phyloP scores from a whole-genome alignment of 495 filamentous ascomycete species.

The Lasiosphaeria ovina region DNA sequence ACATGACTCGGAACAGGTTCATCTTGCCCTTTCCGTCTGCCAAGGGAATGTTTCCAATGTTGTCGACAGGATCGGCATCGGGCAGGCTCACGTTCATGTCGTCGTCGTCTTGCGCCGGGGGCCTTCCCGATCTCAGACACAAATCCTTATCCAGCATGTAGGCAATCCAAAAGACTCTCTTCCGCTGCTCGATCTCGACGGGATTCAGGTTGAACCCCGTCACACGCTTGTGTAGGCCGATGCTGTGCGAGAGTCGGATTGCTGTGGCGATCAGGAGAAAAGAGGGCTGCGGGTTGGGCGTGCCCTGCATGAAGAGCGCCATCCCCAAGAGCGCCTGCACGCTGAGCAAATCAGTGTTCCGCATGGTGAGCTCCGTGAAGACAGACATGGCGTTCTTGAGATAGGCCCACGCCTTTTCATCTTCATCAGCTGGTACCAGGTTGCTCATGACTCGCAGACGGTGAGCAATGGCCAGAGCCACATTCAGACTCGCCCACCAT shows the following conservation, averaged over 20 bases:
- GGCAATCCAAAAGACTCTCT: slow-evolving; percentile 97
- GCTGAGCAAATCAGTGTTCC: slow-evolving; percentile 91
- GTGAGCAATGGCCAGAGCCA: slow-evolving; percentile 88
- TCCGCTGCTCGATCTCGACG: slow-evolving; percentile 90
- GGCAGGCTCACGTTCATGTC: slow-evolving; percentile 98
- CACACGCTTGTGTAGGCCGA: slow-evolving; percentile 90
- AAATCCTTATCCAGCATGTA: slow-evolving; percentile 96
- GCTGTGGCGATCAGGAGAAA: slow-evolving; percentile 93
- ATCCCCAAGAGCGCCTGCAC: slow-evolving; percentile 97
- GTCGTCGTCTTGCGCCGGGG: slow-evolving; percentile 93
- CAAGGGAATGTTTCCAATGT: slow-evolving; percentile 88
- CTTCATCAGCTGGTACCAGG: slow-evolving; percentile 82
- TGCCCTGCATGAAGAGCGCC: slow-evolving; percentile 94
- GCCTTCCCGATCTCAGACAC: slow-evolving; percentile 86
- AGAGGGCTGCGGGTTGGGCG: slow-evolving; percentile 92
- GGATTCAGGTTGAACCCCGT: slow-evolving; percentile 87
- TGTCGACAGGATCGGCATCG: slow-evolving; percentile 84
- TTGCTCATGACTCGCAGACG: slow-evolving; percentile 95
- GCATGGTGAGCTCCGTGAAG: slow-evolving; percentile 87
- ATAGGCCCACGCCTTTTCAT: slow-evolving; percentile 90
- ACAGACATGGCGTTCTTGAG: slow-evolving; percentile 95
- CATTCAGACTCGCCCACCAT: slow-evolving; percentile 98
- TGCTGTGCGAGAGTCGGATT: slow-evolving; percentile 87
- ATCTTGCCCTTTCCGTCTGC: slow-evolving; percentile 88
- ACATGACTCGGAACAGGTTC: slow-evolving; percentile 90